phyloP scores from a whole-genome alignment of 2,329 filamentous ascomycete species.

The Sordariomycetes sp. region DNA sequence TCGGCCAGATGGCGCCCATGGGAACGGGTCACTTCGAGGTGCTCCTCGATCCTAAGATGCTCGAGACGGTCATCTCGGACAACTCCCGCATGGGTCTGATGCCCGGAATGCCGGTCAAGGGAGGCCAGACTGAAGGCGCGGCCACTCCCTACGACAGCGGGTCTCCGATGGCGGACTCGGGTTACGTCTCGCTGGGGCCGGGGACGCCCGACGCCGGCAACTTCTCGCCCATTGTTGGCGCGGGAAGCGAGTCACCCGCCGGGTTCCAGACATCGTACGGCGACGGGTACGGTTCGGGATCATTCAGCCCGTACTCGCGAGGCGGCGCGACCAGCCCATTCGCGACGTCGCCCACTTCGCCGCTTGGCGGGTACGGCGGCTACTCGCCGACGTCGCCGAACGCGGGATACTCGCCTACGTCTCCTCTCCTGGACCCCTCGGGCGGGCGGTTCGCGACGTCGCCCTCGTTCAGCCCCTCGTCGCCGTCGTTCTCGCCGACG shows the following conservation, averaged over 20 bases:
- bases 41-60: constrained; percentile 85
- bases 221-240: constrained; percentile 67
- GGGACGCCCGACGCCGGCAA: constrained; percentile 49
- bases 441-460: constrained; percentile 40
- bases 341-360: constrained; percentile 53
- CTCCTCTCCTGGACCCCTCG: constrained; percentile 46
- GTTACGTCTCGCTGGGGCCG: constrained; percentile 40
- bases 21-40: constrained; percentile 95
- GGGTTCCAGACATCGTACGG: constrained; percentile 53
- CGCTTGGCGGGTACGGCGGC: constrained; percentile 41
- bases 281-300: constrained; percentile 33
- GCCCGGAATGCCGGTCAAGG: constrained; percentile 66
- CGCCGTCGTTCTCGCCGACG: constrained; percentile 50
- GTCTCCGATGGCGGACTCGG: constrained; percentile 63
- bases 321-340: constrained; percentile 60
- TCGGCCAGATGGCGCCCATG: constrained; percentile 93
- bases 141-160: constrained; percentile 90
- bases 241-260: constrained; percentile 56
- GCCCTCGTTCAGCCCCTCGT: constrained; percentile 49
- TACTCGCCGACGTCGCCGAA: constrained; percentile 71
- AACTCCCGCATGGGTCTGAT: constrained; percentile 77
- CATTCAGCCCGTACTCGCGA: constrained; percentile 52
- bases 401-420: constrained; percentile 65
- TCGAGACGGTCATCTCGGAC: constrained; percentile 87
- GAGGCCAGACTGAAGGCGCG: constrained; percentile 63